These are phyloP conservation scores for Leishmania braziliensis DNA, from an alignment of 208 protist species.

Conservation along the genomic window DNA sequence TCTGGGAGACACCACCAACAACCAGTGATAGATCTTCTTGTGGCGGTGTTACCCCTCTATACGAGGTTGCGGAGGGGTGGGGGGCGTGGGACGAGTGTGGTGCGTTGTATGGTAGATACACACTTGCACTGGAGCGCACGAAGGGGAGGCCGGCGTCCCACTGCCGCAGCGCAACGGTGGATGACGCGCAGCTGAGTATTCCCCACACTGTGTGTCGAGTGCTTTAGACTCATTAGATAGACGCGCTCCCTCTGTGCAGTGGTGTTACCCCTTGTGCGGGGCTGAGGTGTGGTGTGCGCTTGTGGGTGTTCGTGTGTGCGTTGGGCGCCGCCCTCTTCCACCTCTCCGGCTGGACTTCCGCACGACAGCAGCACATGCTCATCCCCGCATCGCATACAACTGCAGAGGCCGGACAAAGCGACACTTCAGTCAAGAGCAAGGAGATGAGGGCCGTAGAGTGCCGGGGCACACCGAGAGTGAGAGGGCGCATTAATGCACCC, in stretches of 20 bases:
- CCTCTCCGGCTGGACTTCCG: background rate
- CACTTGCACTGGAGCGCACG: background rate
- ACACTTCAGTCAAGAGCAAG: background rate
- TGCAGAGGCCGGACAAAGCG: background rate
- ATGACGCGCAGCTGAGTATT: background rate
- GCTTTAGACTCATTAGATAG: slow-evolving; percentile 1
- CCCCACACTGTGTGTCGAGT: background rate
- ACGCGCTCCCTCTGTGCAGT: background rate
- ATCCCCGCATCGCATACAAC: background rate
- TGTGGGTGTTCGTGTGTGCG: background rate
- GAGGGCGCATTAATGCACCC: background rate
- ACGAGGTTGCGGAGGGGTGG: background rate
- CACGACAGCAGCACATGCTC: background rate
- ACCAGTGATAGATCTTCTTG: background rate
- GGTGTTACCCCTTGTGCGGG: background rate
- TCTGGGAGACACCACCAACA: slow-evolving; percentile 72
- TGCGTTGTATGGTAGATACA: background rate
- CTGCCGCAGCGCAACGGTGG: background rate
- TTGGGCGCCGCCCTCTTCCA: background rate
- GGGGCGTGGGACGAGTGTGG: background rate
- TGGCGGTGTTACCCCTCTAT: background rate
- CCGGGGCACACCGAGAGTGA: background rate
- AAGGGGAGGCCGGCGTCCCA: background rate
- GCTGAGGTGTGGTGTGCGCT: background rate
- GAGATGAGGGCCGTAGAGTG: too few species aligned